These are phyloP conservation scores for Vigna mungo DNA, from an alignment of 306 rosid species.

Conservation along the genomic window DNA sequence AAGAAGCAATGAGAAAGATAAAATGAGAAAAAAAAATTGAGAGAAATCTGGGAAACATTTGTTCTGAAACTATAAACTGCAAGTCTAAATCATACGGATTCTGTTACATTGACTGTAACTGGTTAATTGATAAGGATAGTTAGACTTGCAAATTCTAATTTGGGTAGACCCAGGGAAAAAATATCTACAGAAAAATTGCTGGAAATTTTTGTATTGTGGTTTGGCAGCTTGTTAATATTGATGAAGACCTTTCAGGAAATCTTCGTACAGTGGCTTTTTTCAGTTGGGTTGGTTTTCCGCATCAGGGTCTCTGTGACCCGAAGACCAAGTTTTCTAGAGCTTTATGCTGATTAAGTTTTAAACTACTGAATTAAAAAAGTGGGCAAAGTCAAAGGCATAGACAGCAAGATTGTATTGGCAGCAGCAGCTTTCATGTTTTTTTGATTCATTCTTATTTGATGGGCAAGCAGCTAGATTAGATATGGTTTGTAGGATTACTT, in stretches of 20 bases:
- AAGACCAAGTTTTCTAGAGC: not conserved
- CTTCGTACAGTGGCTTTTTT: not conserved
- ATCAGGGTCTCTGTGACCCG: too few relatives aligned
- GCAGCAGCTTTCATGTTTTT: conserved; percentile 25
- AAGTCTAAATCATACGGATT: not conserved
- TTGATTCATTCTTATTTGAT: not conserved
- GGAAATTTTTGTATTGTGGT: conserved; percentile 28
- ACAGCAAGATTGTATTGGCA: conserved; percentile 31
- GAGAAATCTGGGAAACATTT: not conserved
- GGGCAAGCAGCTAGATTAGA: conserved; percentile 17
- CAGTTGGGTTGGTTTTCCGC: conserved; percentile 24
- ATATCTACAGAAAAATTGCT: not conserved
- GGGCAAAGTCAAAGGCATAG: conserved; percentile 26
- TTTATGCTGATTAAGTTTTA: conserved; percentile 23
- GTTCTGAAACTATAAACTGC: not conserved
- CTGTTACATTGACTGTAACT: not conserved
- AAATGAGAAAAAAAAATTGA: not conserved
- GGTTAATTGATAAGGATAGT: not conserved
- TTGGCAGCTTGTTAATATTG: conserved; percentile 8
- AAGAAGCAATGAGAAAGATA: not conserved
- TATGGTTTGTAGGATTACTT: not conserved
- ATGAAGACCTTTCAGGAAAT: conserved; percentile 23
- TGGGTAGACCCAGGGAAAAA: conserved; percentile 18
- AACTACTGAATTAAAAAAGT: not conserved
- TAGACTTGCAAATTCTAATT: conserved; percentile 4